Evolutionary conservation across 2,329 filamentous ascomycete species (phyloP), one percentile per base, ranked within the genome.

Genomic region (Colletotrichum sublineola): DNA sequence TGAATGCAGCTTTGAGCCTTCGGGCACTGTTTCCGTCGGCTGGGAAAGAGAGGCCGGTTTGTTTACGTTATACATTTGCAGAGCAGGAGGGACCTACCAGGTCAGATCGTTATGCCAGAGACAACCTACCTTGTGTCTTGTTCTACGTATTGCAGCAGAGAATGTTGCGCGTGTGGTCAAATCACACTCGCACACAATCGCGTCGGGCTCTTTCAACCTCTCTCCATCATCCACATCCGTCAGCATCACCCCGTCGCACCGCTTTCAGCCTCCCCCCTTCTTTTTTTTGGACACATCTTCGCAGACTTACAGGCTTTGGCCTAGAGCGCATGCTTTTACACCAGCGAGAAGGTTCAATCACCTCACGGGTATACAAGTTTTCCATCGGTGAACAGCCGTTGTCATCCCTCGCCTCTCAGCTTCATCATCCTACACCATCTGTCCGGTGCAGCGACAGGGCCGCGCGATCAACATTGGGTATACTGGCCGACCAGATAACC

Each of bases 291-390:
- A 71, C 64, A 63, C 58, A 29, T 63, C 48, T 44, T 64, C 65
- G 53, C 66, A 71, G 68, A 71, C 57, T 71, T 71, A 71, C 52
- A 36, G 42, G 64, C 40, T 50, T 46, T 36, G 57, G 55, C 62
- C 63, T 70, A 66, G 67, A 70, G 68, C 58, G 68, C 65, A 68
- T 71, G 68, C 38, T 71, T 71, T 58, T 68, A 63, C 29, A 67
- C 60, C 68, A 71, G 68, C 68, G 68, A 68, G 38, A 58, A 68
- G 44, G 24, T 50, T 38, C 52, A 65, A n/a, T 31, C 40, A 68
- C 50, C 33, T 48, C 38, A 58, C 58, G 52, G 38, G 55, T 4
- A 31, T 36, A 48, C 61, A 11, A 8, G 15, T 18, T 24, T 31
- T 29, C n/a, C 8, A 24, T 20, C 20, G 20, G 36, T 24, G 56